Evolutionary conservation across 345 rosid species (phyloP).

Genomic region (Gossypium thurberi): DNA sequence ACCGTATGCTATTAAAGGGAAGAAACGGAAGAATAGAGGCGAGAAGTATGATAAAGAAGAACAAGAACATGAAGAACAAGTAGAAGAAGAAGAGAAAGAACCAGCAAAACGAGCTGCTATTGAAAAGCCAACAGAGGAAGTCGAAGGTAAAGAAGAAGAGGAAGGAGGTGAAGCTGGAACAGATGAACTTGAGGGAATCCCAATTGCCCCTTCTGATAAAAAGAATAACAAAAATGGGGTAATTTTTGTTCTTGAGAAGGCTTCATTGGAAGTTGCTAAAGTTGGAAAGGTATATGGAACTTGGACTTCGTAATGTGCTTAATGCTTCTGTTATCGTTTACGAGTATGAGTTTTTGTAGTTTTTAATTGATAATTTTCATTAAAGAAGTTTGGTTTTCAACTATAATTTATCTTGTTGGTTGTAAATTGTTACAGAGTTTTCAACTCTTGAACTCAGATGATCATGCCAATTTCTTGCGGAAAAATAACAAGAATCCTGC

Average conservation of each 20-base stretch:
- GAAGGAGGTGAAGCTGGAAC: conserved; percentile 24
- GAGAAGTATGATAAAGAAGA: conserved; percentile 51
- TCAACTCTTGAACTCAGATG: conserved; percentile 84
- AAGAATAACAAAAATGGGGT: conserved; percentile 36
- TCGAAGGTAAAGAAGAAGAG: conserved; percentile 5
- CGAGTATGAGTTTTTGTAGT: background rate
- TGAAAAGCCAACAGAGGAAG: conserved; percentile 18
- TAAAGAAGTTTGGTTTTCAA: background rate
- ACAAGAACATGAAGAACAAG: conserved; percentile 33
- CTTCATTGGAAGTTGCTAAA: conserved; percentile 87
- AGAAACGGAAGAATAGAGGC: conserved; percentile 53
- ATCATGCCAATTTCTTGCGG: conserved; percentile 69
- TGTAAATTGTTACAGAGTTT: conserved; percentile 46
- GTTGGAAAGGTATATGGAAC: conserved; percentile 66
- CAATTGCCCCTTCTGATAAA: conserved; percentile 17
- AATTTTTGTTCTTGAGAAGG: conserved; percentile 60
- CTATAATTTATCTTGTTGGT: background rate
- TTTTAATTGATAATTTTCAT: background rate
- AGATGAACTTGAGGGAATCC: conserved; percentile 38
- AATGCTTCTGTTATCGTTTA: background rate
- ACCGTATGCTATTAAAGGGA: conserved; percentile 52
- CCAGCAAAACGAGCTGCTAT: conserved; percentile 22
- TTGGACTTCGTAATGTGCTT: background rate
- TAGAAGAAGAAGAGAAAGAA: conserved; percentile 23
- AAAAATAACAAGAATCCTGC: conserved; percentile 69